Evolutionary conservation across 306 rosid genomes (phyloP).

Genomic region (Medicago ruthenica): DNA sequence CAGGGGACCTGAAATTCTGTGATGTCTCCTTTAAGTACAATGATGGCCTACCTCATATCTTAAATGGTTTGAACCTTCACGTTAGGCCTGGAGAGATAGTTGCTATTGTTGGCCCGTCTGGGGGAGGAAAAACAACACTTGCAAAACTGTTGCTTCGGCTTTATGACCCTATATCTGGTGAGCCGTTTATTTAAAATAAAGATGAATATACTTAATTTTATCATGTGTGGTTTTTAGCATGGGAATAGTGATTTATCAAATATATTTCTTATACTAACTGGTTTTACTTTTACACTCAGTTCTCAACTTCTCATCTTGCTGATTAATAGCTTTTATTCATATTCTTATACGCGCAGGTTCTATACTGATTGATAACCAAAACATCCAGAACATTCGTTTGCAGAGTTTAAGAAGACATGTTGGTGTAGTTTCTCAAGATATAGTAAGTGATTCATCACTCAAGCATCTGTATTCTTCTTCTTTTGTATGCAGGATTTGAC

Average conservation of each 20-base stretch:
- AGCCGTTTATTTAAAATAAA: constrained; percentile 36
- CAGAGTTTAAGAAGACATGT: constrained; percentile 76
- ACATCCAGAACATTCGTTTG: constrained; percentile 60
- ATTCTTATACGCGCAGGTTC: constrained; percentile 58
- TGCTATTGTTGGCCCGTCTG: constrained; percentile 92
- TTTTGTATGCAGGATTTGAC: constrained; percentile 12
- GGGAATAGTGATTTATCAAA: constrained; percentile 9
- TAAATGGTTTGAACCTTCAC: constrained; percentile 74
- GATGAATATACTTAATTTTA: constrained; percentile 9
- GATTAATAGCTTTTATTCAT: constrained; percentile 16
- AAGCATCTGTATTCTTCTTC: constrained; percentile 28
- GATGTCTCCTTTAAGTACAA: constrained; percentile 73
- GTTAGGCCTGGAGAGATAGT: constrained; percentile 84
- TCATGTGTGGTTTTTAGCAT: constrained; percentile 17
- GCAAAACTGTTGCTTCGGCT: constrained; percentile 83
- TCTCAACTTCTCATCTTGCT: neutral
- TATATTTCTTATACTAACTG: constrained; percentile 11
- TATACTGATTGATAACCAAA: constrained; percentile 68
- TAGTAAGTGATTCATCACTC: constrained; percentile 55
- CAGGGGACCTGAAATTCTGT: constrained; percentile 77
- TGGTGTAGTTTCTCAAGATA: constrained; percentile 87
- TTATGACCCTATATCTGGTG: constrained; percentile 83
- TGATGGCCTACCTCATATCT: constrained; percentile 59
- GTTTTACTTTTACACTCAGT: constrained; percentile 24
- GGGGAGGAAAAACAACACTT: constrained; percentile 95